These are phyloP conservation scores for Phaeotremella skinneri DNA, from an alignment of 768 basidiomycete species.

Conservation along the genomic window DNA sequence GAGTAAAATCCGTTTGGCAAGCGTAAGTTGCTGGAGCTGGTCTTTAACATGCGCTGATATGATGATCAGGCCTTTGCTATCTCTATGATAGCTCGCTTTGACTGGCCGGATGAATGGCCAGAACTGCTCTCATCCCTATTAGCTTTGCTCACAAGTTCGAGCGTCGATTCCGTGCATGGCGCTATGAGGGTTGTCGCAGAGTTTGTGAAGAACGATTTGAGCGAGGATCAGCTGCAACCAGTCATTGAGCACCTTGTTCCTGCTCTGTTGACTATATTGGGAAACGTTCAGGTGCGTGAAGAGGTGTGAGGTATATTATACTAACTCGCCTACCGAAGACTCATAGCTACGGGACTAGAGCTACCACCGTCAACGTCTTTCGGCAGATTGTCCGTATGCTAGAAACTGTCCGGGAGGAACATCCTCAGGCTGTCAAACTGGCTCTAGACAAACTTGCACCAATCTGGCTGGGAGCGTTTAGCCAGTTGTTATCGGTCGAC, in stretches of 20 bases:
- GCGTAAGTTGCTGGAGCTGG: constrained; percentile 57
- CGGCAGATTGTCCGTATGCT: constrained; percentile 82
- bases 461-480: constrained; percentile 88
- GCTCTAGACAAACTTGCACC: constrained; percentile 78
- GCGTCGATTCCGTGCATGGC: constrained; percentile 79
- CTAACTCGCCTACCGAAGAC: constrained; percentile 53
- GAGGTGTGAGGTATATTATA: not conserved
- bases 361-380: constrained; percentile 82
- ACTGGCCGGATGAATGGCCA: constrained; percentile 97
- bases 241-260: constrained; percentile 86
- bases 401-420: constrained; percentile 92
- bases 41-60: not conserved
- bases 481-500: constrained; percentile 66
- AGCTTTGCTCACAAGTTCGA: constrained; percentile 68
- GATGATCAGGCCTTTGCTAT: constrained; percentile 73
- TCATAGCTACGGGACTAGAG: constrained; percentile 76
- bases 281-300: constrained; percentile 64
- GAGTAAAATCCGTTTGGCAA: constrained; percentile 80
- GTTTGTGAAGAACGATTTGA: constrained; percentile 86
- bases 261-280: constrained; percentile 74
- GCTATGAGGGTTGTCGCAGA: constrained; percentile 95
- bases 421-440: constrained; percentile 79
- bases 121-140: constrained; percentile 76
- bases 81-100: constrained; percentile 81
- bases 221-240: constrained; percentile 91